Base-by-base conservation (phyloP, 1,139 yeast genomes). In the Yamadazyma buinensis region DNA sequence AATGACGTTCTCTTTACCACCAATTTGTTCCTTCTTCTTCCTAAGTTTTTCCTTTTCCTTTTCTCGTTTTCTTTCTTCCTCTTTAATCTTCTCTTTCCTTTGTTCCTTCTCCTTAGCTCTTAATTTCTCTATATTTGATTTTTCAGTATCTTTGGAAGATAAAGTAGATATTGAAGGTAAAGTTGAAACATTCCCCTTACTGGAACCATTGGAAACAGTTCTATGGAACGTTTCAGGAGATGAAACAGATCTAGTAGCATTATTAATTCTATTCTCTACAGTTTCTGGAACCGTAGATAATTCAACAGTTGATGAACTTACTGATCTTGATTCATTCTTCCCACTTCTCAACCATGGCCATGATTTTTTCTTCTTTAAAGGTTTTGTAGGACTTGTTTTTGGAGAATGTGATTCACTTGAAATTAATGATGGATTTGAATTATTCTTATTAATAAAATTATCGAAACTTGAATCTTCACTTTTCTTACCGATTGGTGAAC, bases 1-100 rank as follows among this genome's bases (percentile, higher is more conserved):
- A 14, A 71, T 64, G 36, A 68, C 66, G 39, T 65, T 70, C 39
- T 67, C 74, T 43, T 65, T 64, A 3, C 63, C 61, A 23, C 32
- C 19, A 11, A 36, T 36, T n/a, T 32, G 20, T 24, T 34, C 35
- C 22, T 34, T 35, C 34, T 23, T 30, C 13, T 14, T 26, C 13
- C 14, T 29, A n/a, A 11, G 12, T 23, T 23, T 23, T 7, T 23
- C 25, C n/a, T 23, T 17, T 5, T 17, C 19, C 7, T 17, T 17
- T 20, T 20, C 19, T n/a, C n/a, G n/a, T n/a, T n/a, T n/a, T n/a
- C n/a, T n/a, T n/a, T n/a, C 11, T 21, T 20, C 17, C 6, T 26
- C 25, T 25, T 28, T 23, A n/a, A 8, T 14, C 26, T 25, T 26
- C 10, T 15, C 20, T 10, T n/a, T 15, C n/a, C n/a, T n/a, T n/a